Evolutionary conservation across 2,329 filamentous ascomycete species (phyloP), one percentile per base, ranked within the genome.

Genomic region (Fusarium praegraminearum): DNA sequence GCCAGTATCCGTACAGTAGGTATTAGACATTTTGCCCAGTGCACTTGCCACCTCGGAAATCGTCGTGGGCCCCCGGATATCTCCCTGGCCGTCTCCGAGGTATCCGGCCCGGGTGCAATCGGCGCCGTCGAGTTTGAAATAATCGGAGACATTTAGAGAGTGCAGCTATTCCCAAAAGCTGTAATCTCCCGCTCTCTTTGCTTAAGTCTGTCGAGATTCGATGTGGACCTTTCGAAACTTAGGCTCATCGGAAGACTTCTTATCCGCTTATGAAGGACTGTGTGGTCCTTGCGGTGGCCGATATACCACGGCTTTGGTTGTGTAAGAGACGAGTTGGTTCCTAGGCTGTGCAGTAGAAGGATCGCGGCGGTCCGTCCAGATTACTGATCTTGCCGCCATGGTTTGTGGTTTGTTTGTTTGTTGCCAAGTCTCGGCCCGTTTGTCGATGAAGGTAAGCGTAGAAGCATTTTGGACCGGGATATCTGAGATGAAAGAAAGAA

Each of bases 401-500:
- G 64, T 43, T 58, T 40, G 45, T 41, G 51, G 51, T 54, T 41
- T 47, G 53, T 70, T 66, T 52, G 36, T 36, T 70, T 36, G 35
- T 36, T 54, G 20, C 51, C 44, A 69, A 70, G 40, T 67, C 52
- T 62, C 53, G 67, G 66, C 55, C 66, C 41, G 46, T 65, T 56
- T 41, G 5, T 54, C 9, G 38, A 38, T 51, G 38, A 43, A 45
- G n/a, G 33, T 20, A 66, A 61, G 41, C 32, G 26, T 44, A 22
- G 20, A 38, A 12, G 35, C 33, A n/a, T 36, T 33, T 15, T 33
- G 41, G 28, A 26, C 20, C 18, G 16, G 24, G 28, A 18, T 12
- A 18, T 9, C 18, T 28, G 16, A 20, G 10, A 40, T 12, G 4
- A 45, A 30, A 46, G 33, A 28, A 51, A 40, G 24, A 50, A 26